Evolutionary conservation across 805 yeast species (phyloP), one percentile per base, ranked within the genome.

Genomic region (Dipodascus geniculatus): DNA sequence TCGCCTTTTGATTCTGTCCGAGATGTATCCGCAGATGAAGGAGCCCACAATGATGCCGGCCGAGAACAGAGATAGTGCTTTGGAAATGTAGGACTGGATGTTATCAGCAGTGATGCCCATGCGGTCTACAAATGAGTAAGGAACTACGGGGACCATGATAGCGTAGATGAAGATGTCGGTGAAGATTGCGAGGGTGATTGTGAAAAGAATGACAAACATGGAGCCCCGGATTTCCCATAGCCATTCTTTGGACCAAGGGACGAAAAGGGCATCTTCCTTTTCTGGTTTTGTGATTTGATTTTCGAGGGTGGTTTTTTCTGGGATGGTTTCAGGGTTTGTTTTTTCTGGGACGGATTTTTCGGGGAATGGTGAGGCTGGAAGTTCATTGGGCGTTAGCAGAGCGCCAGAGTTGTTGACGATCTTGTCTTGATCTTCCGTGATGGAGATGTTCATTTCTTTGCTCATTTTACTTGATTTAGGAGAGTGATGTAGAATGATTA

Each of bases 111-210:
- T 23, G 8, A 68, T 61, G 4, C 63, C 63, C 58, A 68, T 59
- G 9, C 64, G 58, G 4, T 52, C n/a, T 11, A 42, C 57, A 24
- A 68, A 58, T 16, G 65, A 67, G 55, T 59, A 68, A 14, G 71
- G 71, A 16, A 66, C 57, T 2, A 68, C 61, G 1, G 71, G 71
- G 9, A 67, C 58, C 20, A 68, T 57, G 23, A 64, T 55, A 44
- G 65, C 58, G 52, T 68, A 68, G 9, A 68, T 56, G 48, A 68
- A 66, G 4, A 60, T 54, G 48, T 68, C 71, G 8, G 67, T 62
- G 52, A 68, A 68, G 14, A 65, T 59, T 0, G 71, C 69, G 31
- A 65, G 38, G 6, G 67, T 57, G 48, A 68, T 60, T 3, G 70
- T 61, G 19, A 51, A 14, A 31, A 63, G 56, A 50, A 67, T 65